Evolutionary conservation across 371 early-diverging fungal species (phyloP), one percentile per base, ranked within the genome.

Genomic region (Actinomortierella ambigua): DNA sequence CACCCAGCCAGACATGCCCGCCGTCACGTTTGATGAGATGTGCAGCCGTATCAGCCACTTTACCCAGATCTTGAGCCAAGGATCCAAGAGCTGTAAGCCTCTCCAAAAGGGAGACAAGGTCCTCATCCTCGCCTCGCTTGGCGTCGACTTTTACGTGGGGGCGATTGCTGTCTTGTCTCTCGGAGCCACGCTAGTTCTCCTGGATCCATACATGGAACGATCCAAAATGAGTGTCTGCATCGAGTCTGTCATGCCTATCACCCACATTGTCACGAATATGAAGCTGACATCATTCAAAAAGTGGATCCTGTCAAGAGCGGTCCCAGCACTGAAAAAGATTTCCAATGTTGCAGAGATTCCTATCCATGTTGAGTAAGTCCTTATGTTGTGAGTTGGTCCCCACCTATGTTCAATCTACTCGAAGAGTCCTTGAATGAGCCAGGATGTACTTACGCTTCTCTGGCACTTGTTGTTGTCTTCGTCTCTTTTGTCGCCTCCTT

Each of bases 201-300:
- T 73, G 48, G 75, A 73, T 22, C 75, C 75, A 2, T 73, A 59
- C 51, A 73, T 73, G 75, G 75, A 73, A 34, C 55, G 75, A 23
- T 67, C 75, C 29, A 73, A 73, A 55, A 73, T 73, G 75, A 73
- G 60, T 54, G 58, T 73, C 39, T 73, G 75, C 27, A 73, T 73
- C 58, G 75, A 73, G 52, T 73, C 75, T 9, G 68, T 67, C 27
- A 41, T 73, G 46, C 75, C 75, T 1, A 67, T 73, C 20, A 60
- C 57, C 15, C 68, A 73, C 18, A 73, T 73, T 42, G 68, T 73
- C 51, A 73, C 75, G 22, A 73, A 73, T 51, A 73, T 73, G 75
- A 73, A 62, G 26, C 61, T 73, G 39, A 63, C 75, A 5, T 34
- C 61, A 2, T 73, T 73, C 61, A 73, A 73, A 58, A 73, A 73